These are phyloP conservation scores for Moniliophthora roreri DNA, from an alignment of 1,284 basidiomycete genomes.

Conservation along the genomic window DNA sequence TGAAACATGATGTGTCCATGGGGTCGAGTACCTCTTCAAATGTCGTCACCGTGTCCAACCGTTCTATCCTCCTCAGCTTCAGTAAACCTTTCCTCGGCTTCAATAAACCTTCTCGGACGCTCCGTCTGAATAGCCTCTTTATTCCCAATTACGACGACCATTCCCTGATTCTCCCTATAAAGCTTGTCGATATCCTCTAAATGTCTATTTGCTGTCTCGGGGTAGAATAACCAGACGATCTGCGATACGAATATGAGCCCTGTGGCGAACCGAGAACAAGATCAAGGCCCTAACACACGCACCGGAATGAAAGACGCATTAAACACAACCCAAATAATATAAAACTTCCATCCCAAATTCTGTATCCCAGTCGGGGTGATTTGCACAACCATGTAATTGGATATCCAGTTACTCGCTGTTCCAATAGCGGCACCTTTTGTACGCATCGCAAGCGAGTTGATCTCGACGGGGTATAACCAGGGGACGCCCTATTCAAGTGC, in stretches of 20 bases:
- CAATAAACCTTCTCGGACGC: background rate
- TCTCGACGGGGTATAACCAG: constrained; percentile 67
- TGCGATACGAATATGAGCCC: constrained; percentile 43
- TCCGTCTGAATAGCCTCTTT: too few species aligned
- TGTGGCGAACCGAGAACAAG: constrained; percentile 50
- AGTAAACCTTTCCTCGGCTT: background rate
- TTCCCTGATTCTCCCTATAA: constrained; percentile 38
- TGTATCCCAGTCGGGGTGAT: constrained; percentile 43
- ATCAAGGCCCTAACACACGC: constrained; percentile 39
- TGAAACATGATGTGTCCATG: too few species aligned
- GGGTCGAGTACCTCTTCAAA: background rate
- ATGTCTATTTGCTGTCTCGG: constrained; percentile 35
- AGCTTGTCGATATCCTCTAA: constrained; percentile 50
- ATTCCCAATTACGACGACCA: background rate
- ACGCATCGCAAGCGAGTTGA: constrained; percentile 61
- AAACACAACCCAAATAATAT: constrained; percentile 46
- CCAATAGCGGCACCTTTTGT: constrained; percentile 69
- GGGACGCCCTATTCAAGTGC: constrained; percentile 48
- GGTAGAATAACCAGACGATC: constrained; percentile 47
- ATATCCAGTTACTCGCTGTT: constrained; percentile 71
- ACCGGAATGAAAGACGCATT: constrained; percentile 49
- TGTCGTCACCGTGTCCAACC: background rate
- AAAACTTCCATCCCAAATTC: constrained; percentile 45
- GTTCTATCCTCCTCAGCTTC: background rate
- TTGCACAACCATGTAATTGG: constrained; percentile 56